A percentile compares a stretch with the other conserved stretches of the same genome.
These are phyloP conservation scores for Auriscalpium orientale DNA, from an alignment of 768 basidiomycete genomes.

Conservation along the genomic window DNA sequence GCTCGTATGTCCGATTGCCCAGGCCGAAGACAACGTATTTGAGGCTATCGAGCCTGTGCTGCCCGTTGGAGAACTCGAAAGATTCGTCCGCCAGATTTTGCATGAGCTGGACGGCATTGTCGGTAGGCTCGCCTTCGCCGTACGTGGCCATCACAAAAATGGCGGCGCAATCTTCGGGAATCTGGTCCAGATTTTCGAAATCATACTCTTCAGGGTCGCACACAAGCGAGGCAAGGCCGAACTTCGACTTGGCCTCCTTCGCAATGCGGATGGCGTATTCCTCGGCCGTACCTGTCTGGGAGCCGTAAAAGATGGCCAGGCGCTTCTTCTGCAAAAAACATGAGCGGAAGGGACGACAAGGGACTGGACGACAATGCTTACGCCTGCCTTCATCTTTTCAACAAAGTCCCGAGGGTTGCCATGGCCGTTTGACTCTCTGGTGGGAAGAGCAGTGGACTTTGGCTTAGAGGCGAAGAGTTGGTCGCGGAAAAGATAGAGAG, in stretches of 20 bases:
- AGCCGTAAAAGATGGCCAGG: slow-evolving; percentile 94
- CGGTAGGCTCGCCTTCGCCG: slow-evolving; percentile 97
- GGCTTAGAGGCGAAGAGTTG: slow-evolving; percentile 65
- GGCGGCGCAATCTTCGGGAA: slow-evolving; percentile 81
- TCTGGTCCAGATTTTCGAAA: slow-evolving; percentile 88
- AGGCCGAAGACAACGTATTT: slow-evolving; percentile 95
- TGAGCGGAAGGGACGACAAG: slow-evolving; percentile 2
- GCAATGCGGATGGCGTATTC: slow-evolving; percentile 97
- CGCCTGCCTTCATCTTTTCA: slow-evolving; percentile 88
- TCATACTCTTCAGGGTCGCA: slow-evolving; percentile 99
- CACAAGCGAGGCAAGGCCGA: slow-evolving; percentile 90
- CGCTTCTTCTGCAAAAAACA: slow-evolving; percentile 74
- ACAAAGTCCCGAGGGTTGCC: slow-evolving; percentile 93
- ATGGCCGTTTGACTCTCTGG: slow-evolving; percentile 44
- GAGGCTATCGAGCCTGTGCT: slow-evolving; percentile 68
- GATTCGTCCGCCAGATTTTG: slow-evolving; percentile 84
- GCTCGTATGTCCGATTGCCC: slow-evolving; percentile 91
- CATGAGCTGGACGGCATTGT: slow-evolving; percentile 93
- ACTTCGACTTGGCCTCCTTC: slow-evolving; percentile 96
- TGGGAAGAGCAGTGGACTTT: slow-evolving; percentile 39
- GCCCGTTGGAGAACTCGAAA: slow-evolving; percentile 81
- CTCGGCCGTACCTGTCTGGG: slow-evolving; percentile 97
- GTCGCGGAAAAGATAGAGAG: slow-evolving; percentile 77
- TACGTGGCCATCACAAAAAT: slow-evolving; percentile 98
- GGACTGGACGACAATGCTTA: slow-evolving; percentile 35